These are phyloP conservation scores for Arthroderma uncinatum DNA, from an alignment of 2,329 filamentous ascomycete species.

Conservation along the genomic window DNA sequence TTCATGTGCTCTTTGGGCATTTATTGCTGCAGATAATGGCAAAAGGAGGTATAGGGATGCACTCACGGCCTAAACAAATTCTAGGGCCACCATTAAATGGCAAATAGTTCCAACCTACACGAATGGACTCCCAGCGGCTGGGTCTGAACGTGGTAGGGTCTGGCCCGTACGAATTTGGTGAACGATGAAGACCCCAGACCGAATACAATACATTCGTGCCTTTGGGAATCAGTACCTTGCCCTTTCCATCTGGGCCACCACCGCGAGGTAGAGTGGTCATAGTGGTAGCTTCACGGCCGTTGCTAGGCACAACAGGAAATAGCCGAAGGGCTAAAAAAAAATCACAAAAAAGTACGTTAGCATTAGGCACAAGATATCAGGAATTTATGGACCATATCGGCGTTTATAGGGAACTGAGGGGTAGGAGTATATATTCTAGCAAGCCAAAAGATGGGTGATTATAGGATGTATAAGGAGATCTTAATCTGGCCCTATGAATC, in stretches of 20 bases:
- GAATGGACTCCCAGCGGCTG: conserved; percentile 55
- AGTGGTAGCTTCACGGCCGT: conserved; percentile 39
- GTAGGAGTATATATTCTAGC: too few species aligned
- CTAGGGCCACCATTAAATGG: conserved; percentile 65
- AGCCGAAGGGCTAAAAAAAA: conserved; percentile 37
- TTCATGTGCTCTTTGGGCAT: too few species aligned
- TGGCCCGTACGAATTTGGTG: conserved; percentile 32
- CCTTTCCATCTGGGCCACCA: conserved; percentile 37
- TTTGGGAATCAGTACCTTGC: conserved; percentile 39
- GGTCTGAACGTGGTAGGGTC: conserved; percentile 39
- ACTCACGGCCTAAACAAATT: conserved; percentile 47
- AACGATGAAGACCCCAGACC: conserved; percentile 43
- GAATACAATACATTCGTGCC: conserved; percentile 36
- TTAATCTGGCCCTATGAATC: too few species aligned
- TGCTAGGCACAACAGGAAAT: conserved; percentile 45
- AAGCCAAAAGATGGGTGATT: background rate
- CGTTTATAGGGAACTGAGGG: background rate
- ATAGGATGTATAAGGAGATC: background rate
- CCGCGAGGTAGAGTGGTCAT: conserved; percentile 43
- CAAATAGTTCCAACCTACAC: conserved; percentile 59
- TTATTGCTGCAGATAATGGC: background rate
- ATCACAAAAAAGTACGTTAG: background rate
- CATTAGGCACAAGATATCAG: background rate
- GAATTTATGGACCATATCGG: background rate
- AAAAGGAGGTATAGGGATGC: background rate